These are phyloP conservation scores for Lagerstroemia speciosa DNA, from an alignment of 345 rosid genomes.

Conservation along the genomic window DNA sequence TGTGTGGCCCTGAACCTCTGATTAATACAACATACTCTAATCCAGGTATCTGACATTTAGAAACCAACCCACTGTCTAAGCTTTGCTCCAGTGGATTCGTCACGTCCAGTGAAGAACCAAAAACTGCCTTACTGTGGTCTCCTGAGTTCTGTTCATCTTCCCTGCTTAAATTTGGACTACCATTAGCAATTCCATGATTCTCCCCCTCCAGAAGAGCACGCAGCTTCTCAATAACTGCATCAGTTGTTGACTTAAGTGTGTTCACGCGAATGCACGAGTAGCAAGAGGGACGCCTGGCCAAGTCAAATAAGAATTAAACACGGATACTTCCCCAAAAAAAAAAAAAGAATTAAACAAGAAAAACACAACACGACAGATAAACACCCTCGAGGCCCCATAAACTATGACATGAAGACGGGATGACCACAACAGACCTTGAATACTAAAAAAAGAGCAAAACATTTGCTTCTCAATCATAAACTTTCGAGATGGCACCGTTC, in stretches of 20 bases:
- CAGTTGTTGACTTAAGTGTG: slow-evolving; percentile 55
- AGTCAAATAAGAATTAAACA: slow-evolving; percentile 3
- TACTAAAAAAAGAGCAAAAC: background rate
- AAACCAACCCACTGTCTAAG: slow-evolving; percentile 19
- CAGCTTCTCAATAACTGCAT: slow-evolving; percentile 64
- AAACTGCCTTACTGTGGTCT: slow-evolving; percentile 2
- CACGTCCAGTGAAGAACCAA: slow-evolving; percentile 4
- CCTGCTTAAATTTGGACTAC: slow-evolving; percentile 16
- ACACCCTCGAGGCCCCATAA: background rate
- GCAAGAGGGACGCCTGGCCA: slow-evolving; percentile 63
- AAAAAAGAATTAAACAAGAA: too few relatives aligned
- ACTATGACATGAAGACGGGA: background rate
- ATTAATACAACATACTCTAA: slow-evolving; percentile 78
- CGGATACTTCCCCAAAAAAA: too few relatives aligned
- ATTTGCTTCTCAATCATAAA: background rate
- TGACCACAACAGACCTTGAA: background rate
- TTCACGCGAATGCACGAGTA: slow-evolving; percentile 90
- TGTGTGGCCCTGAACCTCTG: slow-evolving; percentile 83
- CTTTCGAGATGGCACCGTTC: background rate
- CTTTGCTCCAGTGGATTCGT: slow-evolving; percentile 11
- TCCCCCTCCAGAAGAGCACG: slow-evolving; percentile 27
- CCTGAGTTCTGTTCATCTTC: slow-evolving; percentile 7
- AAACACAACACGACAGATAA: background rate
- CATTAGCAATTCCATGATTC: slow-evolving; percentile 17
- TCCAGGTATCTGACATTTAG: slow-evolving; percentile 64